Percentiles rank a stretch among this genome's conserved stretches.
Conservation (phyloP, 1,284 basidiomycete genomes). For the Paramarasmius palmivorus region DNA sequence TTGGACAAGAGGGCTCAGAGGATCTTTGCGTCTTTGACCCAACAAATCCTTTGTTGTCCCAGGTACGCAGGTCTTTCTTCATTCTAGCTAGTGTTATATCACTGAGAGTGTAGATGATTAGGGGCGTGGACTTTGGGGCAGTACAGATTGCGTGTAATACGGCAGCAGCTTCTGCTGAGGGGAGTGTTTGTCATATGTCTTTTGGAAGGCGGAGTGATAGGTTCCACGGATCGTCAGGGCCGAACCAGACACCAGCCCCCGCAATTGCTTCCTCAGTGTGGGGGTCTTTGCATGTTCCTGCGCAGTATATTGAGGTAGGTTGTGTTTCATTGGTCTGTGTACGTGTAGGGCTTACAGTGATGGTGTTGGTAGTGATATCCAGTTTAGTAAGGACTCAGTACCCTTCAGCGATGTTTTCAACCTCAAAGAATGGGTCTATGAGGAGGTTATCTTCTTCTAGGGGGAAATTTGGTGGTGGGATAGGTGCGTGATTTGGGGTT, state of each 20-base stretch:
- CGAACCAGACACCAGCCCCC: not conserved
- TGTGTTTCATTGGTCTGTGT: no score
- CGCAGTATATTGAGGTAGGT: not conserved
- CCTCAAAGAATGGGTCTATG: not conserved
- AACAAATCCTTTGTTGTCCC: not conserved
- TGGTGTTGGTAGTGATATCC: not conserved
- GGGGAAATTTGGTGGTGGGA: no score
- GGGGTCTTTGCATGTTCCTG: not conserved
- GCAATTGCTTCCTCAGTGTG: not conserved
- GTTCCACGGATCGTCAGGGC: not conserved
- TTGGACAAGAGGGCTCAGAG: not conserved
- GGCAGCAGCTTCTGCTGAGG: not conserved
- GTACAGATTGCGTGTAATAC: not conserved
- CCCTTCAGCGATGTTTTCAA: not conserved
- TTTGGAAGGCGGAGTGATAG: not conserved
- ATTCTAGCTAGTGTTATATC: not conserved
- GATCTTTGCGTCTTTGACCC: not conserved
- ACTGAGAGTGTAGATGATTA: not conserved
- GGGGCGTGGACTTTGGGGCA: not conserved
- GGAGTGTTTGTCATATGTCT: not conserved
- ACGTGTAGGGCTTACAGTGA: no score
- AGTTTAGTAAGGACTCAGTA: slow-evolving; percentile 11
- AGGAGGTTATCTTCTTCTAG: not conserved
- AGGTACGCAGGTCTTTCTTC: not conserved
- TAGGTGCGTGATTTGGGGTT: no score